These are phyloP conservation scores for Sporodiniella umbellata DNA, from an alignment of 371 early-diverging fungal genomes.

Conservation along the genomic window DNA sequence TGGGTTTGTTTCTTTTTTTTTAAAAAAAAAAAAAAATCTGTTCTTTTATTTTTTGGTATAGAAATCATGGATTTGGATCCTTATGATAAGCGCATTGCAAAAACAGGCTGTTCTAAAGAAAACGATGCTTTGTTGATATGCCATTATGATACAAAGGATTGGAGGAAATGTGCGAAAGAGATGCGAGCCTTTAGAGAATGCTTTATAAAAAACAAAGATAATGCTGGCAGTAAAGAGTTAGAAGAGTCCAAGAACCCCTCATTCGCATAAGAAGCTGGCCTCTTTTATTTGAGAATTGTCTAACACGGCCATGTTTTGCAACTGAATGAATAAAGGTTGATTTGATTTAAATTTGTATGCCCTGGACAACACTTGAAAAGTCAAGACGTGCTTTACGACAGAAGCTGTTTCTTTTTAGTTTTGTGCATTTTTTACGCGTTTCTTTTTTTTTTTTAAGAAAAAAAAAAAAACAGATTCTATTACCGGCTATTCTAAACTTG, in stretches of 20 bases:
- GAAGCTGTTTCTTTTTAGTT: too few relatives aligned
- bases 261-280: conserved; percentile 42
- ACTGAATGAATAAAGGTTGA: conserved; percentile 15
- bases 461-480: conserved; percentile 7
- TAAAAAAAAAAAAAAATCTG: too few relatives aligned
- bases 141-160: conserved; percentile 73
- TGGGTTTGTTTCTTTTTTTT: too few relatives aligned
- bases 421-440: too few relatives aligned
- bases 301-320: conserved; percentile 29
- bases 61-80: conserved; percentile 54
- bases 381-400: conserved; percentile 58
- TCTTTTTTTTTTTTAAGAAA: too few relatives aligned
- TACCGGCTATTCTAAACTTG: conserved; percentile 58
- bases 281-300: conserved; percentile 40
- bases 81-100: conserved; percentile 59
- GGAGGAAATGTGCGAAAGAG: conserved; percentile 70
- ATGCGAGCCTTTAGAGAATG: conserved; percentile 73
- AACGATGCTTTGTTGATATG: conserved; percentile 77
- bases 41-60: not conserved
- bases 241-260: conserved; percentile 15
- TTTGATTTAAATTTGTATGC: conserved; percentile 45
- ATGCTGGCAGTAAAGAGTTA: conserved; percentile 45
- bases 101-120: conserved; percentile 71
- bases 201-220: conserved; percentile 54
- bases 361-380: conserved; percentile 55